A percentile compares a stretch with the other conserved stretches of the same genome.
Evolutionary conservation across 176 grass and related monocot species (phyloP).

Genomic region (Bothriochloa decipiens): DNA sequence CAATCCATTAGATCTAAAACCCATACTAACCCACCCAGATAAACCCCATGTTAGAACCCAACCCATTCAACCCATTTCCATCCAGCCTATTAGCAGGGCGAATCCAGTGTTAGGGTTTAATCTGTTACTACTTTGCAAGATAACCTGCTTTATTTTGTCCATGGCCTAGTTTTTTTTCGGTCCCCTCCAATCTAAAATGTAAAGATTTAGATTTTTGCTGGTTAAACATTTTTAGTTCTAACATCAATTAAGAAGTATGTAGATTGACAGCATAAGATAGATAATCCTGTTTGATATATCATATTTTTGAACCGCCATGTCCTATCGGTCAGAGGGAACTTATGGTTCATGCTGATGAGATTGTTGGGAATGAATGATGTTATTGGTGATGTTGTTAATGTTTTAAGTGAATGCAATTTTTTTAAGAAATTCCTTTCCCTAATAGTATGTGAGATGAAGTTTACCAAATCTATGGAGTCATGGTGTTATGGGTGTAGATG

Average conservation of each 20-base stretch:
- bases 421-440: neutral
- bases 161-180: neutral
- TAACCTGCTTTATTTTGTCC: neutral
- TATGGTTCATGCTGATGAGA: neutral
- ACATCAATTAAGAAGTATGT: neutral
- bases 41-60: too few relatives aligned
- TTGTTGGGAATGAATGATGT: neutral
- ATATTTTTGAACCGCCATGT: neutral
- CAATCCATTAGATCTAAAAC: too few relatives aligned
- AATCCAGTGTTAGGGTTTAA: neutral
- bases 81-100: too few relatives aligned
- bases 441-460: slow-evolving; percentile 12
- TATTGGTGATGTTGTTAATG: neutral
- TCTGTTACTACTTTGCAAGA: neutral
- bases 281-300: neutral
- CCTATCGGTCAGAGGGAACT: neutral
- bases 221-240: neutral
- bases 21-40: too few relatives aligned
- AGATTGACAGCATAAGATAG: neutral
- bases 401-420: neutral
- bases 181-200: neutral
- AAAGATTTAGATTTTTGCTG: neutral
- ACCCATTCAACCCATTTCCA: too few relatives aligned
- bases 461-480: neutral
- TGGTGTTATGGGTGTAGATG: neutral